A percentile compares a stretch with the other conserved stretches of the same genome.
Conservation (phyloP, 2,329 filamentous ascomycete genomes). For the Diaporthe eres region DNA sequence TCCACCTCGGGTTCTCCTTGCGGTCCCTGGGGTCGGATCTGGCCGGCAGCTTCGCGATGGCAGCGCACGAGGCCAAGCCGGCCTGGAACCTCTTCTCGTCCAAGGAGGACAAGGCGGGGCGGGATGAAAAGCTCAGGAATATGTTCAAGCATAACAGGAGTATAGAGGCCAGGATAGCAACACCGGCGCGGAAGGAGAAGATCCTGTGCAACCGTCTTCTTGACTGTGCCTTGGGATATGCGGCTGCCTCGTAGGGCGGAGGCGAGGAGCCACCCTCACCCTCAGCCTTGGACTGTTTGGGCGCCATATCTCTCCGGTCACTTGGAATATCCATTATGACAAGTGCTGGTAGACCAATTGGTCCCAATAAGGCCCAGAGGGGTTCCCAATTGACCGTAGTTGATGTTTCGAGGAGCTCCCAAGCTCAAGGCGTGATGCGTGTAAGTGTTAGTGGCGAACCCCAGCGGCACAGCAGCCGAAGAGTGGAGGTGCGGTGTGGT, state of each 20-base stretch:
- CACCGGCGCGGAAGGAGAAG: constrained; percentile 12
- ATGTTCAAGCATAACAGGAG: constrained; percentile 11
- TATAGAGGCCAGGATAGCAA: background rate
- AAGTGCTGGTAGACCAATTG: background rate
- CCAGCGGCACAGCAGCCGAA: background rate
- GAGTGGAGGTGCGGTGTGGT: background rate
- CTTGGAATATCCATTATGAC: background rate
- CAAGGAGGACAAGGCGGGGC: constrained; percentile 11
- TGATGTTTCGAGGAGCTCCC: background rate
- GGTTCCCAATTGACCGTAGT: background rate
- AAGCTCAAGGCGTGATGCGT: background rate
- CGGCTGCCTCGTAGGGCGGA: constrained; percentile 37
- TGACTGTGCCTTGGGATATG: constrained; percentile 35
- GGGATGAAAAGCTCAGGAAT: constrained; percentile 16
- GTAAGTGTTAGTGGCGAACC: background rate
- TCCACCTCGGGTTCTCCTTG: constrained; percentile 57
- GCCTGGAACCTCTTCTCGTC: constrained; percentile 38
- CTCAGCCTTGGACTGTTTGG: constrained; percentile 3
- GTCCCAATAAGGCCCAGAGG: too few relatives aligned
- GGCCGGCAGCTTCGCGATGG: constrained; percentile 21
- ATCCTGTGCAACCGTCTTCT: constrained; percentile 11
- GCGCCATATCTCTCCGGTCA: background rate
- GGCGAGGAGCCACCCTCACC: constrained; percentile 33
- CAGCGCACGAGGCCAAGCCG: constrained; percentile 35
- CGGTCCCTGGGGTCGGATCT: constrained; percentile 32